Base-by-base conservation (phyloP, 345 rosid genomes). In the Arabis hirsuta region DNA sequence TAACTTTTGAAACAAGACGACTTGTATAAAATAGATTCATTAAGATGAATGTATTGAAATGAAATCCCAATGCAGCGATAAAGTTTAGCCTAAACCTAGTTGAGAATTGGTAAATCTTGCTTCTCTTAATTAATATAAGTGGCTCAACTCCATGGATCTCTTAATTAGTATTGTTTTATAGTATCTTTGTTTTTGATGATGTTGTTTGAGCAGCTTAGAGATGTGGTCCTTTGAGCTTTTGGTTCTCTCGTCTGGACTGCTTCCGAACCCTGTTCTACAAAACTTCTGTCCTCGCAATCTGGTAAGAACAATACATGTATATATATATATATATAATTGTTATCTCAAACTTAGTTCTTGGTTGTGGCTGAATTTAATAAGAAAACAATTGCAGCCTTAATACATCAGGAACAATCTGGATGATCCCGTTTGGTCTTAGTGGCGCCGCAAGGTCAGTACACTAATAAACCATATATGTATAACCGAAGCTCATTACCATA, bases 401-500 rank as follows among this genome's bases (percentile, higher is more conserved):
- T 74, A 85, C 90, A 68, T 78, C 84, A 54, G 78, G 89, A 82
- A 87, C 84, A 71, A 85, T 85, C 55, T 85, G 83, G 71, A 85
- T 83, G 92, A 78, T 87, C 78, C 81, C 96, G 20, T 82, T 85
- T 50, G 90, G 90, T 3, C 87, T 87, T 16, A 85, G 92, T 31
- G 86, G 88, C 16, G 83, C 89, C 43, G 83, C 87, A 70, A 87
- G 90, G 96, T 74, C 39, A 41, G 62, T 74, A 50, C 51, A 65
- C 61, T 26, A 39, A 11, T 52, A 24, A 36, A 10, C 20, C 41
- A 34, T 64, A 22, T 56, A 56, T 27, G 59, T 19, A 20, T 34
- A 3, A 39, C 6, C 22, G 14, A 5, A 34, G n/a, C 39, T 67
- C 24, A 56, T 14, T 4, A 11, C 16, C 44, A 22, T 22, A 22